Evolutionary conservation across 78 protist genomes (phyloP), one percentile per base, ranked within the genome.

Genomic region (Emiliania huxleyi): DNA sequence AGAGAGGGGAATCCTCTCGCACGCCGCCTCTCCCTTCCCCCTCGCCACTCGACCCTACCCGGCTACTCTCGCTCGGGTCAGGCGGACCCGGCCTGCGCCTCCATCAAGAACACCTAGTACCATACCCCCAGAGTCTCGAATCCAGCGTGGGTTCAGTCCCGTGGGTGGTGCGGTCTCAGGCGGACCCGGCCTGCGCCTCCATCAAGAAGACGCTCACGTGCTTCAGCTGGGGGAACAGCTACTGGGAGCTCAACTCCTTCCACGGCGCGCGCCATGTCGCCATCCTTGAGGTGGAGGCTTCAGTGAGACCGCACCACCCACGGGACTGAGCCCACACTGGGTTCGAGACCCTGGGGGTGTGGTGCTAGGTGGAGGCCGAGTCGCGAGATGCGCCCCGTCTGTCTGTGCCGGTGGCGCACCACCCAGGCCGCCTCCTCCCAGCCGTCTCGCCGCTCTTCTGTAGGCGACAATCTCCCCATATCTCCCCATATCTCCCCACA

Each of bases 201-300:
- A 35, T 71, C 43, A 5, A 5, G 43, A 71, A 71, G 81, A 71
- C 81, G 2, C 81, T 71, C 81, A 11, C 42, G 29, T 71, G 81
- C 81, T 71, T 71, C 81, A 71, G 12, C 33, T 71, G 81, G 81
- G 81, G 81, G 40, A 71, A 26, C 42, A 35, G 5, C 23, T 71
- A 71, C 18, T 71, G 81, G 81, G 81, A 71, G 81, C 81, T 71
- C 81, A 71, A 71, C 42, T 26, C 81, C 40, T 71, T 71, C 42
- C 5, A 71, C 18, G 81, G 81, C 42, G 81, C 81, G 42, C 35
- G 22, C 40, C 81, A 71, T 0, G 81, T 71, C n/a, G 81, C 81
- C 42, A 71, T 71, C 81, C 81, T 71, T 19, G 81, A 71, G 81
- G 81, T 71, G 29, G 81, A 71, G 62, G 62, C 62, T 8, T n/a